Evolutionary conservation across 2,329 filamentous ascomycete species (phyloP), one percentile per base, ranked within the genome.

Genomic region (Plenodomus lindquistii): DNA sequence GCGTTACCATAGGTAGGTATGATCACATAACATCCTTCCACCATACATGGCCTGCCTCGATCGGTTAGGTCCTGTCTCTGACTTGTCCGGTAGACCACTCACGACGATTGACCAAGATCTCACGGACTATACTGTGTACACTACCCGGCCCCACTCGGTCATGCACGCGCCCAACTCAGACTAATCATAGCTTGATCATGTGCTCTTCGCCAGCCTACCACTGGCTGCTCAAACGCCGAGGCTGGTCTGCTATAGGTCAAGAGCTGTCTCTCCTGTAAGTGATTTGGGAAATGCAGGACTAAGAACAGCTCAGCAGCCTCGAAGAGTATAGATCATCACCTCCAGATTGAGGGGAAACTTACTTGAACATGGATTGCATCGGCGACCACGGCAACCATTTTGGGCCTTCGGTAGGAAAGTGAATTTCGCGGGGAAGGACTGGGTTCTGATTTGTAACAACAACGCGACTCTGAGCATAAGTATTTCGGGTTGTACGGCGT

Each of bases 341-440:
- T 27, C 42, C 34, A 44, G 29, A 21, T 42, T 36, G 19, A 11
- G 44, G 19, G 48, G 35, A 19, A 43, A 41, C 40, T 10, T 44
- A 37, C 36, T 34, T 17, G 18, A 39, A 39, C 44, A 50, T 45
- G 61, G 57, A 27, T 57, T 8, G 38, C 51, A 53, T 55, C 52
- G 60, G 56, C 55, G 57, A 41, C 21, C 40, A 61, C 57, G 60
- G 59, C 48, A 50, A 36, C 29, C 55, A 46, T 46, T 16, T 13
- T 45, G 40, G 43, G 39, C 38, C 9, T 45, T 9, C 40, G 22
- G 50, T 50, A 50, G 54, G 59, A 54, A 58, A 61, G 9, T 11
- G 56, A 44, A 24, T 44, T 44, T 37, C 50, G 48, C 36, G 44
- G 48, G 44, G 46, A 51, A 50, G 31, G 4, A 9, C 16, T 37